A percentile compares a stretch with the other conserved stretches of the same genome.
phyloP scores from a whole-genome alignment of 1,284 basidiomycete genomes.

The Apiotrichum mycotoxinovorans region DNA sequence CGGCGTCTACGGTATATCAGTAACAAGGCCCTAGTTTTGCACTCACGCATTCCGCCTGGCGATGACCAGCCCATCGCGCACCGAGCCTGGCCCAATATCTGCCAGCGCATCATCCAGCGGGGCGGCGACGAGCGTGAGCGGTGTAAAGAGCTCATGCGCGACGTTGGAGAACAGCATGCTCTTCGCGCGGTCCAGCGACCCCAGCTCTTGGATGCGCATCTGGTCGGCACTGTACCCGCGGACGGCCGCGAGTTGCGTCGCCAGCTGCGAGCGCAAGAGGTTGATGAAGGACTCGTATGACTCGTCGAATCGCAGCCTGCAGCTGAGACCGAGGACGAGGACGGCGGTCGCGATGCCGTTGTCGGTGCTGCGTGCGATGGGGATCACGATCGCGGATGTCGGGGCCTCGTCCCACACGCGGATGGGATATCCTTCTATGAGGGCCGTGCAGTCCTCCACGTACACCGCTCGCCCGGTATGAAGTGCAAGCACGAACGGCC shows the following conservation, averaged over 20 bases:
- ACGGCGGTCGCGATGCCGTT: slow-evolving; percentile 41
- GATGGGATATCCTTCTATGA: slow-evolving; percentile 39
- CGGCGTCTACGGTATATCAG: slow-evolving; percentile 19
- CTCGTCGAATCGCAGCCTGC: slow-evolving; percentile 43
- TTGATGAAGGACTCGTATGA: slow-evolving; percentile 44
- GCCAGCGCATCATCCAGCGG: slow-evolving; percentile 41
- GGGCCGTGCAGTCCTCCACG: slow-evolving; percentile 39
- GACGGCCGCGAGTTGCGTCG: slow-evolving; percentile 20
- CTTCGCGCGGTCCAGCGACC: slow-evolving; percentile 50
- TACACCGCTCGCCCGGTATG: slow-evolving; percentile 32
- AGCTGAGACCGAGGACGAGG: slow-evolving; percentile 48
- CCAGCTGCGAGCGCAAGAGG: slow-evolving; percentile 24
- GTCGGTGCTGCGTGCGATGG: slow-evolving; percentile 43
- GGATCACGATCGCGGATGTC: slow-evolving; percentile 47
- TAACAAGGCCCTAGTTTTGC: neutral
- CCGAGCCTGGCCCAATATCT: slow-evolving; percentile 30
- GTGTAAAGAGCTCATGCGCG: slow-evolving; percentile 49
- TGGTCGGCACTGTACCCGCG: slow-evolving; percentile 31
- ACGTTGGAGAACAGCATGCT: slow-evolving; percentile 46
- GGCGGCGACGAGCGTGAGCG: slow-evolving; percentile 48
- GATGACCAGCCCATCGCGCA: slow-evolving; percentile 42
- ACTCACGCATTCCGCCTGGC: slow-evolving; percentile 41
- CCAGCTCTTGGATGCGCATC: slow-evolving; percentile 47
- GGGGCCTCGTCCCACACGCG: slow-evolving; percentile 48
- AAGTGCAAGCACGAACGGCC: slow-evolving; percentile 44